Conservation (phyloP, 148 eudicot genomes). For the Cornus florida region DNA sequence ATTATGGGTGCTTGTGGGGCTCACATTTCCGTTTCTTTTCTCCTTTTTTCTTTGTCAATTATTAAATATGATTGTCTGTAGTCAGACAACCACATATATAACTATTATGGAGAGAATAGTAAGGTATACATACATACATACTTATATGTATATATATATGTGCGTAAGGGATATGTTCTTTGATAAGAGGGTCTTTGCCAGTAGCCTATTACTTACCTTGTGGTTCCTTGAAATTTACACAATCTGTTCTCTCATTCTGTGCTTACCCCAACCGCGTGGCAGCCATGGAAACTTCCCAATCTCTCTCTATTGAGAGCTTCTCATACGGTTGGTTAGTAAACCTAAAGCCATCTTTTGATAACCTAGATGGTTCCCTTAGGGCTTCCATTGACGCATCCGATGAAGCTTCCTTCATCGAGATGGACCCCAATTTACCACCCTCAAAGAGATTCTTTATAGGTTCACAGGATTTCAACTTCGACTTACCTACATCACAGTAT, state of each 20-base stretch:
- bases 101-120: slow-evolving; percentile 1
- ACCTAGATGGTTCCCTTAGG: slow-evolving; percentile 53
- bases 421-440: slow-evolving; percentile 81
- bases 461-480: slow-evolving; percentile 51
- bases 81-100: slow-evolving; percentile 13
- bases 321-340: slow-evolving; percentile 81
- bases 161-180: not conserved
- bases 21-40: slow-evolving; percentile 31
- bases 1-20: slow-evolving; percentile 31
- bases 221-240: too few relatives aligned
- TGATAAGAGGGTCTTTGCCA: not conserved
- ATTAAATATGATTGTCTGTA: slow-evolving; percentile 10
- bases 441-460: slow-evolving; percentile 64
- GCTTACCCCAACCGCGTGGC: slow-evolving; percentile 10
- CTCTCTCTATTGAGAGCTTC: slow-evolving; percentile 82
- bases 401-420: slow-evolving; percentile 76
- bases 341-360: slow-evolving; percentile 62
- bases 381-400: slow-evolving; percentile 52
- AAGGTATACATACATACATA: slow-evolving; percentile 6
- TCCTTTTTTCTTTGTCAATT: slow-evolving; percentile 20
- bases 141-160: not conserved
- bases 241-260: not conserved
- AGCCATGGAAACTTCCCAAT: slow-evolving; percentile 43
- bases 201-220: not conserved
- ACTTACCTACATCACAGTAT: slow-evolving; percentile 43